Conservation (phyloP, 106 monocot genomes). For the Gastrodia elata region DNA sequence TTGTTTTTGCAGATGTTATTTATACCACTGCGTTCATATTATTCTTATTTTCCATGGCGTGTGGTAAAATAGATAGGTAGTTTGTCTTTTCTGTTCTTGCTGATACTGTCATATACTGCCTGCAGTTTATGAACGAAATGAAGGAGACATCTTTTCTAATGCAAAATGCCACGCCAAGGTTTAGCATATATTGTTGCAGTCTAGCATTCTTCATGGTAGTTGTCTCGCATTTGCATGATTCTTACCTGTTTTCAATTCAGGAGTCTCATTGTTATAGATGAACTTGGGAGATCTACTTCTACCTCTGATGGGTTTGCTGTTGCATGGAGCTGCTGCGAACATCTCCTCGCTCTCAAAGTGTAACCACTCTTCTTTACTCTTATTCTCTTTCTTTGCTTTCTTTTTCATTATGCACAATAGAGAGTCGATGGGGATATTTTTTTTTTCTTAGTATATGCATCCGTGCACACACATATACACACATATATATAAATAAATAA, state of each 20-base stretch:
- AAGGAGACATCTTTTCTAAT: constrained; percentile 95
- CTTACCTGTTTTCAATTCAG: constrained; percentile 31
- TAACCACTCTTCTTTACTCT: constrained; percentile 19
- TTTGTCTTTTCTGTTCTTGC: no score
- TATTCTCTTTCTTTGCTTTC: background rate
- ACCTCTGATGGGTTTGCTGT: constrained; percentile 95
- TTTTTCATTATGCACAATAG: background rate
- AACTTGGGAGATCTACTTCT: constrained; percentile 98
- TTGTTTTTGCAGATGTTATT: background rate
- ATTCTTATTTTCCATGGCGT: background rate
- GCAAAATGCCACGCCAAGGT: constrained; percentile 91
- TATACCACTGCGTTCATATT: background rate
- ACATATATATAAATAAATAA: no score
- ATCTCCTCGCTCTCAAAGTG: constrained; percentile 79
- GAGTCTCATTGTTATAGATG: constrained; percentile 93
- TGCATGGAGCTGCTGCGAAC: constrained; percentile 99
- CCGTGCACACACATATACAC: background rate
- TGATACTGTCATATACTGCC: constrained; percentile 21
- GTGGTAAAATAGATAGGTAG: background rate
- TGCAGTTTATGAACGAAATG: constrained; percentile 99
- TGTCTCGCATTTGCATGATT: constrained; percentile 18
- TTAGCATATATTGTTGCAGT: constrained; percentile 4
- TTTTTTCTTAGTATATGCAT: background rate
- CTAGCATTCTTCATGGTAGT: background rate
- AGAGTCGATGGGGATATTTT: background rate